Base-by-base conservation (phyloP, 108 stramenopile genomes). In the Pseudonitzschia delicatissima region DNA sequence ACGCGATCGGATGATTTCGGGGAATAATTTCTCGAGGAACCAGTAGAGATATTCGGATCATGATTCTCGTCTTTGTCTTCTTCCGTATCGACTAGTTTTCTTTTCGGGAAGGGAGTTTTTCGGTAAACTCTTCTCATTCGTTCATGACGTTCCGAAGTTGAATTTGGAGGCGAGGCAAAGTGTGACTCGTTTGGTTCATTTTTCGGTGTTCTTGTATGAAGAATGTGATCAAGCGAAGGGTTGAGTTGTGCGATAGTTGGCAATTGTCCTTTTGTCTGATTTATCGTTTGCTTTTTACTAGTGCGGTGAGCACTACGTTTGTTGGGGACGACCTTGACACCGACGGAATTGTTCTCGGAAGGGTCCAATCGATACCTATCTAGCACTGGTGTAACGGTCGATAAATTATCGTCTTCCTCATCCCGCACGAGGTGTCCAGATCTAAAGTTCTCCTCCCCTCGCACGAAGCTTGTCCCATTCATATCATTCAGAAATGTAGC, bases 301-400 rank as follows among this genome's bases (percentile, higher is more conserved):
- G 33, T 25, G 8, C 40, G 68, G 47, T 61, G 45, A 21, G 47
- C 27, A 31, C 77, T 55, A 17, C 69, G 77, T 26, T 67, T 66
- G 47, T 77, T 83, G n/a, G 82, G 82, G 2, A 83, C 75, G 5
- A 83, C 82, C 45, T 71, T 74, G 25, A 83, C 32, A 35, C 82
- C 71, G 18, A 72, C 60, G 0, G 77, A 72, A 61, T 61, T 65
- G 49, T 69, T 64, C 31, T 72, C 74, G 20, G 67, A 72, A 11
- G 70, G 36, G 21, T 73, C 78, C 23, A 83, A 39, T 26, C 75
- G 60, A 53, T 83, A 83, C 25, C 78, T 66, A 47, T 76, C 81
- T 13, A 82, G 68, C 5, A 82, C 62, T 4, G 81, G 81, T 6
- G 81, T 82, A 1, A 66, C 36, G 7, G 62, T 71, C 21, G 73